Conservation (phyloP, 2,329 filamentous ascomycete genomes). For the Metarhizium album region DNA sequence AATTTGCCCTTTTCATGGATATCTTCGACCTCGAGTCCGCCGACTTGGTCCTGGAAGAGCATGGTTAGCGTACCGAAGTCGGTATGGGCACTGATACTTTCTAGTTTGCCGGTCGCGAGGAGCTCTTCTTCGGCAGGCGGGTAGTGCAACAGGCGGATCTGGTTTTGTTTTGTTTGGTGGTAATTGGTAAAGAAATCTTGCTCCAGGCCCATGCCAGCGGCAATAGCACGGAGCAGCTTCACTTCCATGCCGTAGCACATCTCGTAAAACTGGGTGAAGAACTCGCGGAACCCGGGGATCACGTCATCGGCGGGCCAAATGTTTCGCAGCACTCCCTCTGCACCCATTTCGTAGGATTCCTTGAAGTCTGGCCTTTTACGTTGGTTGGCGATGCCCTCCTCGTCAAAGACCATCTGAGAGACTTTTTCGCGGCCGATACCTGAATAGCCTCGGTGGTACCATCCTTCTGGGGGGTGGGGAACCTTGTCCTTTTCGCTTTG, state of each 20-base stretch:
- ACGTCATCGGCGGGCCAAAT: constrained; percentile 13
- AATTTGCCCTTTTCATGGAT: constrained; percentile 22
- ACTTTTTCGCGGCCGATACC: constrained; percentile 21
- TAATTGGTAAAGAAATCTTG: constrained; percentile 58
- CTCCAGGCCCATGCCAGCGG: constrained; percentile 58
- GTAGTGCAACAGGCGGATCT: constrained; percentile 48
- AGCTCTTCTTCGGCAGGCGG: constrained; percentile 19
- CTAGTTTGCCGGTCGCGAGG: constrained; percentile 14
- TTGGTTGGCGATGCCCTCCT: constrained; percentile 12
- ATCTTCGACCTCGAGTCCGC: constrained; percentile 36
- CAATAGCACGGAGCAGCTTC: constrained; percentile 66
- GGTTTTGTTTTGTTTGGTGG: constrained; percentile 45
- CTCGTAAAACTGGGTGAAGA: constrained; percentile 47
- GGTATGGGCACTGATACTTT: constrained; percentile 19
- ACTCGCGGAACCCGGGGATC: constrained; percentile 12
- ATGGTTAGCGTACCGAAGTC: constrained; percentile 33
- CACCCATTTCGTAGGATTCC: constrained; percentile 29
- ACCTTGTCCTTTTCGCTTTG: constrained; percentile 19
- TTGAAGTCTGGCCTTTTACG: constrained; percentile 25
- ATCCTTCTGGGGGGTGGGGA: constrained; percentile 17
- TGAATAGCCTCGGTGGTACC: constrained; percentile 24
- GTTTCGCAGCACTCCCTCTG: constrained; percentile 18
- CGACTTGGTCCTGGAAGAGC: constrained; percentile 33
- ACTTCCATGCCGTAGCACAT: constrained; percentile 60
- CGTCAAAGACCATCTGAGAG: constrained; percentile 20